A percentile compares a stretch with the other conserved stretches of the same genome.
phyloP scores from a whole-genome alignment of 768 basidiomycete genomes.

The Xanthoconium stramineum region DNA sequence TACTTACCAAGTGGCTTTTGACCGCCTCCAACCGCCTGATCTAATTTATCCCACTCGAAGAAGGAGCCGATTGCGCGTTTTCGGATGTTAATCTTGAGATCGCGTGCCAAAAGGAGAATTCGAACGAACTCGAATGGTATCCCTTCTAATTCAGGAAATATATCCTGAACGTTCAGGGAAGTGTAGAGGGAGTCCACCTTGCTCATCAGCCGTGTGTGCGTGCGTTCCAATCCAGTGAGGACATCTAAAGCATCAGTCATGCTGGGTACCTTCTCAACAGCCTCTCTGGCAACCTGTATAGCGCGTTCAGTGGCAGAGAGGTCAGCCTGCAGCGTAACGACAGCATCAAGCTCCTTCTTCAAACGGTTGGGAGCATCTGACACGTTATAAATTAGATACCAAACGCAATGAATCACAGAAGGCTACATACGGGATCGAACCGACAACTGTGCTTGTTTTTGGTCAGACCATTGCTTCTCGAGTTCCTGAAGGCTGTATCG shows the following conservation, averaged over 20 bases:
- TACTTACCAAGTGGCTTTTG: slow-evolving; percentile 1
- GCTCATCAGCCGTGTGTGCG: not conserved
- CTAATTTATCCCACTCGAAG: too few species aligned
- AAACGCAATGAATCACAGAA: not conserved
- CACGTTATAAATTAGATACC: not conserved
- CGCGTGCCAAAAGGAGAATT: not conserved
- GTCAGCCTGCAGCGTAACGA: not conserved
- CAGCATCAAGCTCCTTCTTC: not conserved
- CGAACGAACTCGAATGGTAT: not conserved
- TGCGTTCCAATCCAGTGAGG: not conserved
- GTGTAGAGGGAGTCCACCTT: slow-evolving; percentile 8
- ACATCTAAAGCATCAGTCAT: not conserved
- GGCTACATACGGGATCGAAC: not conserved
- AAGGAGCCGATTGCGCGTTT: too few species aligned
- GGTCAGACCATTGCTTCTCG: not conserved
- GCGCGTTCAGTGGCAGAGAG: not conserved
- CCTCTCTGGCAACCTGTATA: not conserved
- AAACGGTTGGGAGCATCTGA: not conserved
- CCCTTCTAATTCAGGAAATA: not conserved
- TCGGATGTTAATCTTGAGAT: not conserved
- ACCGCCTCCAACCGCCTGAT: too few species aligned
- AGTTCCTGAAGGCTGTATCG: not conserved
- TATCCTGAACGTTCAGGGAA: slow-evolving; percentile 1
- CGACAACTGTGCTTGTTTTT: not conserved
- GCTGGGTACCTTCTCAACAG: not conserved